phyloP scores from a whole-genome alignment of 805 yeast genomes.

The Komagataella ulmi region DNA sequence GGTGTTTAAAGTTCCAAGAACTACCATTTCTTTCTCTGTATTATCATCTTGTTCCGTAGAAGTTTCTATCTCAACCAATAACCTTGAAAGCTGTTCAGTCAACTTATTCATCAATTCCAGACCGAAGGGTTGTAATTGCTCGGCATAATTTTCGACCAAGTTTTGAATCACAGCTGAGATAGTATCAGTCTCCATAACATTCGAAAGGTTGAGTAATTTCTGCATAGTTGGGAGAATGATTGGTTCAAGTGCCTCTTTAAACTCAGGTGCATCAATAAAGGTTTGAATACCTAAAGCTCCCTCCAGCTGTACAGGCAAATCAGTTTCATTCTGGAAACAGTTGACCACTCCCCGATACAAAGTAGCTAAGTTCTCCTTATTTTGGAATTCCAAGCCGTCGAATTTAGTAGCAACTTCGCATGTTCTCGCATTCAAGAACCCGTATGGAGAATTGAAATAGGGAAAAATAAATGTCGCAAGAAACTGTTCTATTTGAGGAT shows the following conservation, averaged over 20 bases:
- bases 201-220: conserved; percentile 56
- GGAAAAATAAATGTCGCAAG: conserved; percentile 57
- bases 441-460: conserved; percentile 43
- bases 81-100: conserved; percentile 61
- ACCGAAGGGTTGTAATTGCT: conserved; percentile 87
- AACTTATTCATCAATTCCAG: conserved; percentile 44
- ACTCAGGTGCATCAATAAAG: conserved; percentile 48
- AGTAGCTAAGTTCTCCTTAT: conserved; percentile 19
- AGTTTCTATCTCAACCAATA: conserved; percentile 61
- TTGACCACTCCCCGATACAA: conserved; percentile 32
- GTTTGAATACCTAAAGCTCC: conserved; percentile 82
- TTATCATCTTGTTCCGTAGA: conserved; percentile 28
- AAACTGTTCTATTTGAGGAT: conserved; percentile 55
- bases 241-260: conserved; percentile 52
- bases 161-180: conserved; percentile 90
- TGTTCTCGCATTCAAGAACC: conserved; percentile 67
- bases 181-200: conserved; percentile 76
- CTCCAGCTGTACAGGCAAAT: conserved; percentile 68
- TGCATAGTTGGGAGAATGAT: conserved; percentile 78
- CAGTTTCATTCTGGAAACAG: conserved; percentile 32
- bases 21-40: conserved; percentile 75
- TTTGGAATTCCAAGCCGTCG: conserved; percentile 41
- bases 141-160: conserved; percentile 79
- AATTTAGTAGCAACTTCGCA: conserved; percentile 55
- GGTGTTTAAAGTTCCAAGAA: conserved; percentile 75